A percentile compares a stretch with the other conserved stretches of the same genome.
phyloP scores from a whole-genome alignment of 345 rosid genomes.

The Ceriops decandra region DNA sequence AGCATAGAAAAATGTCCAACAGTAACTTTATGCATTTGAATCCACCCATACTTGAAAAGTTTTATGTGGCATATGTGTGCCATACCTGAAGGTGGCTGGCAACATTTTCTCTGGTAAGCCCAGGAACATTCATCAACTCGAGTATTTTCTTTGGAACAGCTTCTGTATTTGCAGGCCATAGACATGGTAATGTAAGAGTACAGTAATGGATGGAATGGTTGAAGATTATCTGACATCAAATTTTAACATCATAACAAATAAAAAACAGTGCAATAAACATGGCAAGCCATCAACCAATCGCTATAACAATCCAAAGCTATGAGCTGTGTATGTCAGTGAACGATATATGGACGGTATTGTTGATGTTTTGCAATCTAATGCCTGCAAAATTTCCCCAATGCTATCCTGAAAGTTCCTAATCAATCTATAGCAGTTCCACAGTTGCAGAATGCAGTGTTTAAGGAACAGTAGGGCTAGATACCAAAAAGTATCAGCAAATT shows the following conservation, averaged over 20 bases:
- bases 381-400: neutral
- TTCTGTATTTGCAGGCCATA: constrained; percentile 21
- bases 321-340: neutral
- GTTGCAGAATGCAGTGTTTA: neutral
- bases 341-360: neutral
- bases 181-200: constrained; percentile 5
- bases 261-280: neutral
- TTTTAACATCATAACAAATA: too few species aligned
- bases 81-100: constrained; percentile 39
- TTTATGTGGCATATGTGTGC: neutral
- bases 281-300: neutral
- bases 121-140: constrained; percentile 38
- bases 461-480: neutral
- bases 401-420: neutral
- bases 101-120: constrained; percentile 37
- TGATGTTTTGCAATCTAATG: neutral
- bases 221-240: neutral
- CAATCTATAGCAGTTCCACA: neutral
- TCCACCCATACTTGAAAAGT: neutral
- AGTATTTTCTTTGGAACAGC: constrained; percentile 36
- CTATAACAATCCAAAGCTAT: neutral
- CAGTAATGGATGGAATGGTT: neutral
- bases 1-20: neutral
- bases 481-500: neutral
- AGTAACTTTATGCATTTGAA: neutral